Evolutionary conservation across 371 early-diverging fungal species (phyloP).

Genomic region (Mortierella sp.): DNA sequence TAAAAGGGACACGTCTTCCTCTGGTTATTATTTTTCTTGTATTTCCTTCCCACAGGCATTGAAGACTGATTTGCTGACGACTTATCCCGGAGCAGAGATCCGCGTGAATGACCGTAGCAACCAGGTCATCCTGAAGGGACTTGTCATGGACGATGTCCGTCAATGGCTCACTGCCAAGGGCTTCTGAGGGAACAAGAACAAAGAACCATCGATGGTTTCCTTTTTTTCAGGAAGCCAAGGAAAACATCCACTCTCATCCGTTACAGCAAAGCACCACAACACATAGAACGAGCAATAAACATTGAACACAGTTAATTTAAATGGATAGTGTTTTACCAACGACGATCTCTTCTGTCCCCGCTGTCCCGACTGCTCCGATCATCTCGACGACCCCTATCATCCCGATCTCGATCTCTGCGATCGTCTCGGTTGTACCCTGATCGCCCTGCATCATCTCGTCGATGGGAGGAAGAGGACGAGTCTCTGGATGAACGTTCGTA

Average conservation of each 20-base stretch:
- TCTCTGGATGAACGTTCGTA: conserved; percentile 22
- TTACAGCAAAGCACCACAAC: neutral
- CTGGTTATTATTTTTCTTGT: neutral
- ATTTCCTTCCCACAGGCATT: conserved; percentile 20
- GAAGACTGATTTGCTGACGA: conserved; percentile 36
- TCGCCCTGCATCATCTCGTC: conserved; percentile 18
- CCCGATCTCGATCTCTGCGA: conserved; percentile 27
- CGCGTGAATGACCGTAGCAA: conserved; percentile 48
- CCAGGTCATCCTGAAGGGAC: conserved; percentile 46
- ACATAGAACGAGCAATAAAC: neutral
- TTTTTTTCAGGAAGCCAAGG: no score
- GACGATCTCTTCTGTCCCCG: conserved; percentile 39
- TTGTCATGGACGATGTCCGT: conserved; percentile 50
- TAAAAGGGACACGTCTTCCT: neutral
- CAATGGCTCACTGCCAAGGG: conserved; percentile 53
- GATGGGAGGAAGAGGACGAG: conserved; percentile 15
- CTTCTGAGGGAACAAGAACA: conserved; percentile 15
- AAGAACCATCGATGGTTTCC: no score
- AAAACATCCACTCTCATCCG: no score
- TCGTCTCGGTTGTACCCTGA: conserved; percentile 21
- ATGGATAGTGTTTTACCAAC: conserved; percentile 4
- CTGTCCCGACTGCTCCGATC: conserved; percentile 27
- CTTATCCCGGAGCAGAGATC: conserved; percentile 41
- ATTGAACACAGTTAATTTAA: neutral
- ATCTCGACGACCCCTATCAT: conserved; percentile 32